A percentile compares a stretch with the other conserved stretches of the same genome.
phyloP scores from a whole-genome alignment of 352 stramenopile species.

The Phytophthora idaei region DNA sequence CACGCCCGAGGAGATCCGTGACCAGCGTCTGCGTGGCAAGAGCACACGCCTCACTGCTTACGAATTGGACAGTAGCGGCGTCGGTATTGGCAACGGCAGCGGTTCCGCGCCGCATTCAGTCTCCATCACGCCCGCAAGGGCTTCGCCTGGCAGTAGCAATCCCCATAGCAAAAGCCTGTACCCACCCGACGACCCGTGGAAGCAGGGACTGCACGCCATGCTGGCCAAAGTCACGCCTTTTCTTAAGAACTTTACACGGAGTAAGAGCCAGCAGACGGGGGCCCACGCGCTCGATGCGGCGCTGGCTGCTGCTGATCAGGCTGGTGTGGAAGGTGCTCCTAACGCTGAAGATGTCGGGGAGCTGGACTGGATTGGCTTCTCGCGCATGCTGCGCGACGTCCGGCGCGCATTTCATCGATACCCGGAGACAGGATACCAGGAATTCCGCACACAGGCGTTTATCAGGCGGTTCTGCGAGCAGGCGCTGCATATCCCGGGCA shows the following conservation, averaged over 20 bases:
- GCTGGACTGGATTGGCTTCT: slow-evolving; percentile 73
- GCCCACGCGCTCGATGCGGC: slow-evolving; percentile 21
- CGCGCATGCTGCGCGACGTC: slow-evolving; percentile 74
- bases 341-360: slow-evolving; percentile 13
- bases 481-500: slow-evolving; percentile 73
- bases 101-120: slow-evolving; percentile 3
- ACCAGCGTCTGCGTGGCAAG: slow-evolving; percentile 72
- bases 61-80: slow-evolving; percentile 9
- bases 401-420: slow-evolving; percentile 89
- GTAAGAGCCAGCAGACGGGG: slow-evolving; percentile 21
- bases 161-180: slow-evolving; percentile 52
- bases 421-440: slow-evolving; percentile 93
- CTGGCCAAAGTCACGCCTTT: slow-evolving; percentile 64
- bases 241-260: slow-evolving; percentile 61
- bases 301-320: slow-evolving; percentile 11
- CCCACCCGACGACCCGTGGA: slow-evolving; percentile 72
- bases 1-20: slow-evolving; percentile 75
- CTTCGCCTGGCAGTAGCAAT: not conserved
- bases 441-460: slow-evolving; percentile 87
- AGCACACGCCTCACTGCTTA: slow-evolving; percentile 34
- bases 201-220: slow-evolving; percentile 57
- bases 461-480: slow-evolving; percentile 85
- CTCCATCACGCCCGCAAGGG: slow-evolving; percentile 5
- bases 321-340: not conserved
- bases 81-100: not conserved